phyloP scores from a whole-genome alignment of 352 stramenopile species.

The Pythium scleroteichum region DNA sequence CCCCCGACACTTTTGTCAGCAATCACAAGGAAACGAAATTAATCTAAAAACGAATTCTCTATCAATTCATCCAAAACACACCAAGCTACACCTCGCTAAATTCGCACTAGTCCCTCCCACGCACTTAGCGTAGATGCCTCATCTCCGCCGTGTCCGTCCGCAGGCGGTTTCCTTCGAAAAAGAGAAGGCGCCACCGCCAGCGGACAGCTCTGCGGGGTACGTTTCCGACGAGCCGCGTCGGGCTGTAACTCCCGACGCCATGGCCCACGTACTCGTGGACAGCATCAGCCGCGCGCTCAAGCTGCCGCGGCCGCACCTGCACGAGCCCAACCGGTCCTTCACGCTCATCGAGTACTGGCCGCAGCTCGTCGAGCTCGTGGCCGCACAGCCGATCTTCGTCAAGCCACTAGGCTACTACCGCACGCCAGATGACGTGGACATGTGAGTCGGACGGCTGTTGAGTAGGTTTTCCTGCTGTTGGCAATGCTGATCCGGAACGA shows the following conservation, averaged over 20 bases:
- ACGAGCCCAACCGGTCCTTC: slow-evolving; percentile 67
- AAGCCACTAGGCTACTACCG: slow-evolving; percentile 80
- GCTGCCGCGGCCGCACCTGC: slow-evolving; percentile 61
- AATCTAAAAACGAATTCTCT: not conserved
- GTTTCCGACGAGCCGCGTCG: too few species aligned
- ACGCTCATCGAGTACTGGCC: slow-evolving; percentile 61
- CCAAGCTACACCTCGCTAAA: not conserved
- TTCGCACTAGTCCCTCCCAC: slow-evolving; percentile 2
- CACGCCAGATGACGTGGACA: slow-evolving; percentile 75
- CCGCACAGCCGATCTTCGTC: slow-evolving; percentile 46
- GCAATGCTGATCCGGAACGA: too few species aligned
- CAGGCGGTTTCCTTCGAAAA: slow-evolving; percentile 18
- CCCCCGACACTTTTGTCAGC: too few species aligned
- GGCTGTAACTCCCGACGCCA: too few species aligned
- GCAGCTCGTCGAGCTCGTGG: slow-evolving; percentile 54
- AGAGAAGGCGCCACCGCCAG: not conserved
- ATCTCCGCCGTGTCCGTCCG: slow-evolving; percentile 1
- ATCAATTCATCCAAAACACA: not conserved
- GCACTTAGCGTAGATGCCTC: slow-evolving; percentile 1
- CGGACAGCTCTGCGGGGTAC: not conserved
- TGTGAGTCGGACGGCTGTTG: slow-evolving; percentile 44
- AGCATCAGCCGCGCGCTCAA: slow-evolving; percentile 53
- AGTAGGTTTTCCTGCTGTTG: too few species aligned
- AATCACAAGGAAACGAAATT: not conserved
- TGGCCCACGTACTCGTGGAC: slow-evolving; percentile 48